Percentiles rank a stretch among this genome's conserved stretches.
Conservation (phyloP, 306 rosid species). For the Prunus davidiana region DNA sequence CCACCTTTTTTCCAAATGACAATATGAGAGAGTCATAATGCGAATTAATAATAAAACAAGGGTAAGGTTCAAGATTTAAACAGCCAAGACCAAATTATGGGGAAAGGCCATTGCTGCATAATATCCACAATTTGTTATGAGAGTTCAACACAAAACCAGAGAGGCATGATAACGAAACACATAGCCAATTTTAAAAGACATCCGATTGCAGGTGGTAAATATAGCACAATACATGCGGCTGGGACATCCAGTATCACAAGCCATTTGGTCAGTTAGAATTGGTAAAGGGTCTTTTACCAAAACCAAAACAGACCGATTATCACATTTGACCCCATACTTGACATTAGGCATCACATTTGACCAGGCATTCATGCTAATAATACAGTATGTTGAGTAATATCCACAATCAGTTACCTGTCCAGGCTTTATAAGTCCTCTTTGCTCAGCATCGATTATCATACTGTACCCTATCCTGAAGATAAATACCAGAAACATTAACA, state of each 20-base stretch:
- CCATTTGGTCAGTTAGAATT: no score
- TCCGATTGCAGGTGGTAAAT: neutral
- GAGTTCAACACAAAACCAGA: neutral
- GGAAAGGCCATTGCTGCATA: neutral
- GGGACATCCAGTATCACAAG: neutral
- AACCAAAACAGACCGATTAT: no score
- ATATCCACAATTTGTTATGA: neutral
- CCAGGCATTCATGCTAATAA: no score
- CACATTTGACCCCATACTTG: no score
- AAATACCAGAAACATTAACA: conserved; percentile 17
- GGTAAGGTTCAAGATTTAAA: neutral
- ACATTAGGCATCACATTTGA: no score
- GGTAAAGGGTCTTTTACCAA: no score
- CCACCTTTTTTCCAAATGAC: neutral
- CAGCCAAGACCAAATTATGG: neutral
- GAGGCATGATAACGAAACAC: neutral
- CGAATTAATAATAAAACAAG: no score
- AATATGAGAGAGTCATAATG: no score
- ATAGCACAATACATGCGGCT: neutral
- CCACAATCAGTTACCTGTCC: conserved; percentile 63
- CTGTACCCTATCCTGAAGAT: conserved; percentile 85
- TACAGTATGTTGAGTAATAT: neutral
- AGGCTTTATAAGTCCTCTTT: conserved; percentile 79
- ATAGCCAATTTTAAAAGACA: neutral
- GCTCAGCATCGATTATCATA: conserved; percentile 92